A percentile compares a stretch with the other conserved stretches of the same genome.
Conservation (phyloP, 1,284 basidiomycete genomes). For the Cutaneotrichosporon dermatis region DNA sequence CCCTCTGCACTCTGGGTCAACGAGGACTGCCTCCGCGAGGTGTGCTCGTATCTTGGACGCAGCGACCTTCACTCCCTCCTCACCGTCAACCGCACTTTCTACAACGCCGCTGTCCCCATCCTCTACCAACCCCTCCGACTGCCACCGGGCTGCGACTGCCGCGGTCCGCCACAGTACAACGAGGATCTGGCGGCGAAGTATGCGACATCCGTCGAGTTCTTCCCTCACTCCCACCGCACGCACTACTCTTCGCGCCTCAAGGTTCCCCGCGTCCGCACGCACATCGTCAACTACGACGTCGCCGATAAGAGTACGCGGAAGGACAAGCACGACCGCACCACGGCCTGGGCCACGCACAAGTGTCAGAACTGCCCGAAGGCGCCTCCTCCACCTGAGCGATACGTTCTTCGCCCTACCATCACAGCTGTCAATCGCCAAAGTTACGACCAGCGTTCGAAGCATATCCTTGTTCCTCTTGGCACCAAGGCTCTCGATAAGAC, state of each 20-base stretch:
- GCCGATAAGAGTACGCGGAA: not conserved
- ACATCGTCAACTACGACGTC: constrained; percentile 2
- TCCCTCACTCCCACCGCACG: not conserved
- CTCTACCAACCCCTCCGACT: constrained; percentile 1
- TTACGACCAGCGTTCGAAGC: not conserved
- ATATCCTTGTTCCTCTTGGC: not conserved
- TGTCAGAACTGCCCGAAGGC: constrained; percentile 1
- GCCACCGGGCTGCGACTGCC: not conserved
- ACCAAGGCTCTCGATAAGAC: not conserved
- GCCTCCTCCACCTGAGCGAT: not conserved
- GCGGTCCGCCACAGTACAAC: no score
- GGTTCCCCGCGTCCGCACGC: not conserved
- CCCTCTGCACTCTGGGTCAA: not conserved
- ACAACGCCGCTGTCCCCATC: not conserved
- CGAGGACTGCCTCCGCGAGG: not conserved
- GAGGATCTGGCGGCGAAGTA: no score
- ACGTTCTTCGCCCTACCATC: not conserved
- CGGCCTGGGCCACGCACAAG: not conserved
- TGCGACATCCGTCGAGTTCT: not conserved
- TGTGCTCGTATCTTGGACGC: constrained; percentile 1
- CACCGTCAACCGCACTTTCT: not conserved
- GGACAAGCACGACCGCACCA: not conserved
- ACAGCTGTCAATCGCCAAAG: not conserved
- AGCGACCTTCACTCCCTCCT: not conserved
- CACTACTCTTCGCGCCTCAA: not conserved